Percentiles rank a stretch among this genome's conserved stretches.
These are phyloP conservation scores for Plasmopara viticola DNA, from an alignment of 352 stramenopile species.

Conservation along the genomic window DNA sequence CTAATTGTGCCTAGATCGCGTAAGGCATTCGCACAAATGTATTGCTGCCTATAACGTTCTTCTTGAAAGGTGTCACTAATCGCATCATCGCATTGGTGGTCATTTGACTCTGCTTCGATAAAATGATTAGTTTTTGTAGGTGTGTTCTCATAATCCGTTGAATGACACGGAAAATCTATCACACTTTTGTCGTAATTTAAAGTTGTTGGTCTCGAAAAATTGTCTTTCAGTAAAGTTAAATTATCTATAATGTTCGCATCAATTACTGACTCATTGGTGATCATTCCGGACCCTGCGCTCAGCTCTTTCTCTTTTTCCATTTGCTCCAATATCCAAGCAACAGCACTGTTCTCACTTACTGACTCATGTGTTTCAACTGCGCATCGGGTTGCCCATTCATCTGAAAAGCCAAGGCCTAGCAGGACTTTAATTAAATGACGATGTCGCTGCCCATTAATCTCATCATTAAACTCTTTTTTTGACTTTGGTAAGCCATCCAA, in stretches of 20 bases:
- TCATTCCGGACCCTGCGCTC: conserved; percentile 4
- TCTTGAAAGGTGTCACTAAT: conserved; percentile 12
- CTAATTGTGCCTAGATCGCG: neutral
- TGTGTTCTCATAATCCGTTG: neutral
- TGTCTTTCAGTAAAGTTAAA: neutral
- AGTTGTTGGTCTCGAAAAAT: too few relatives aligned
- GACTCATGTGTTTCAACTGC: conserved; percentile 40
- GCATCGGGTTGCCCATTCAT: conserved; percentile 68
- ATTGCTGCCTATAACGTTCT: conserved; percentile 2
- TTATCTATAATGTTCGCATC: neutral
- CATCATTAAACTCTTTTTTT: conserved; percentile 6
- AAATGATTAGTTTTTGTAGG: conserved; percentile 11
- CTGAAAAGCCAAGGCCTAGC: conserved; percentile 76
- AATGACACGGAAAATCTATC: neutral
- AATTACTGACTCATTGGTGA: neutral
- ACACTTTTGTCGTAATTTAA: neutral
- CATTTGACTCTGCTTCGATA: conserved; percentile 17
- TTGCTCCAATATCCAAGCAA: conserved; percentile 87
- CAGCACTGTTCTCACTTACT: conserved; percentile 59
- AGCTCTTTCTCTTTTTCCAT: conserved; percentile 66
- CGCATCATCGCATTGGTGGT: conserved; percentile 16
- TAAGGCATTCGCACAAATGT: neutral
- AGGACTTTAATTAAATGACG: conserved; percentile 70
- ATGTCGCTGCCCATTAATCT: conserved; percentile 16
- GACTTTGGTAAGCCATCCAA: conserved; percentile 3